phyloP scores from a whole-genome alignment of 192 early-diverging fungal genomes.

The Obelidium mucronatum region DNA sequence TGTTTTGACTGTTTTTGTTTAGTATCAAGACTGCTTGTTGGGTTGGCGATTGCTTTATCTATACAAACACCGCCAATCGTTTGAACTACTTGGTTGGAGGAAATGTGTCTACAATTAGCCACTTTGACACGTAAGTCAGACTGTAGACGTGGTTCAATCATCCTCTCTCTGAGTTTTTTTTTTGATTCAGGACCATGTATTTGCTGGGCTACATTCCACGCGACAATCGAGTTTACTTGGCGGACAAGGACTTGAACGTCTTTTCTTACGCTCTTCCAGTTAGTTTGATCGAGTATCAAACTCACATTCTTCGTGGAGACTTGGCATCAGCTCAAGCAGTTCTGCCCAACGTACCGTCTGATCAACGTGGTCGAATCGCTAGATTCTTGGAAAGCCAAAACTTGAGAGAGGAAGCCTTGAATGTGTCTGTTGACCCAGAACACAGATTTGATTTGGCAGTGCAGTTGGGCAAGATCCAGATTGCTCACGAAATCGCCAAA shows the following conservation, averaged over 20 bases:
- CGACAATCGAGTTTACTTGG: slow-evolving; percentile 93
- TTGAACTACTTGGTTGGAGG: slow-evolving; percentile 97
- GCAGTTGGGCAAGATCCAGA: slow-evolving; percentile 81
- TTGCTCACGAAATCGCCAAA: slow-evolving; percentile 87
- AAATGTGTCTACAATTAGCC: slow-evolving; percentile 92
- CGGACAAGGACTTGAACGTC: slow-evolving; percentile 93
- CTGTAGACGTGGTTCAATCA: too few relatives aligned
- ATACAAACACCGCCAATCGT: slow-evolving; percentile 88
- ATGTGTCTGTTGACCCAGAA: slow-evolving; percentile 94
- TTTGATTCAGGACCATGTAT: slow-evolving; percentile 77
- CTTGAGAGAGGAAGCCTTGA: slow-evolving; percentile 89
- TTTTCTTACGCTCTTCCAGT: slow-evolving; percentile 91
- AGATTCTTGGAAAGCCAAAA: slow-evolving; percentile 96
- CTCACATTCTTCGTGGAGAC: slow-evolving; percentile 94
- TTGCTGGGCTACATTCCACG: slow-evolving; percentile 93
- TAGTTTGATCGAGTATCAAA: slow-evolving; percentile 98
- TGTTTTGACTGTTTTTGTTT: slow-evolving; percentile 25
- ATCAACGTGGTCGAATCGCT: slow-evolving; percentile 91
- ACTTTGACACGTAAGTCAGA: slow-evolving; percentile 86
- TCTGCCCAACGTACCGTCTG: slow-evolving; percentile 84
- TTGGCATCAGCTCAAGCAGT: slow-evolving; percentile 80
- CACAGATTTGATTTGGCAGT: slow-evolving; percentile 96
- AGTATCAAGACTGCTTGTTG: slow-evolving; percentile 94
- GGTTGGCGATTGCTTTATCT: slow-evolving; percentile 99
- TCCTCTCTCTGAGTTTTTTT: not conserved